Evolutionary conservation across 805 yeast genomes (phyloP).

Genomic region (Candida jianshihensis): DNA sequence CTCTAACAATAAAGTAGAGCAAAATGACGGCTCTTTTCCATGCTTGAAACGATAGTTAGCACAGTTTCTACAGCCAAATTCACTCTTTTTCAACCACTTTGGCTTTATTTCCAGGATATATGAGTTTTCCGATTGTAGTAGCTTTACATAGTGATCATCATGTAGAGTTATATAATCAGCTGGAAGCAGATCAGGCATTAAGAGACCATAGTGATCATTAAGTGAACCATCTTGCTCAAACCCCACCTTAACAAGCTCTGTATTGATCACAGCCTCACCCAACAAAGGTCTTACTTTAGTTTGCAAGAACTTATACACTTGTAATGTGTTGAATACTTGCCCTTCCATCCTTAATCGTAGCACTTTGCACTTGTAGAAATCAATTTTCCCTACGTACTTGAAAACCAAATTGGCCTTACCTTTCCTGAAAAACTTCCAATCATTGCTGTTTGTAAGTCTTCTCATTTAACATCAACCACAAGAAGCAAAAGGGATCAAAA

Average conservation of each 20-base stretch:
- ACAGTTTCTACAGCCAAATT: conserved; percentile 47
- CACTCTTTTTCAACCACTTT: conserved; percentile 43
- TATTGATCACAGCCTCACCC: conserved; percentile 22
- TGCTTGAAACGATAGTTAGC: conserved; percentile 36
- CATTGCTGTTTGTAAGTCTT: conserved; percentile 1
- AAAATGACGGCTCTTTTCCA: conserved; percentile 28
- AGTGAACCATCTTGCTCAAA: conserved; percentile 8
- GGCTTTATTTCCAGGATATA: conserved; percentile 48
- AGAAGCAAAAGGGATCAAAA: no score
- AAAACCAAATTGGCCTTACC: conserved; percentile 46
- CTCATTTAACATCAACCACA: no score
- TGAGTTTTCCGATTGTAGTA: conserved; percentile 15
- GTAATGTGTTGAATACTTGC: conserved; percentile 9
- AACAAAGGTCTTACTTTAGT: conserved; percentile 13
- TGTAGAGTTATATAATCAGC: conserved; percentile 24
- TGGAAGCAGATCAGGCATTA: conserved; percentile 35
- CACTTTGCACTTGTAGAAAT: conserved; percentile 24
- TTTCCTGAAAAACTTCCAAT: conserved; percentile 39
- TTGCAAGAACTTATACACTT: conserved; percentile 13
- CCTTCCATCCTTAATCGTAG: conserved; percentile 25
- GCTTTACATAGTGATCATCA: conserved; percentile 31
- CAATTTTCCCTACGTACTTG: conserved; percentile 30
- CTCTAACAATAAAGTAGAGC: conserved; percentile 36
- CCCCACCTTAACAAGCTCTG: conserved; percentile 9
- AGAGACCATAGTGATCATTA: conserved; percentile 36